Base-by-base conservation (phyloP, 208 protist genomes). In the Angomonas deanei region DNA sequence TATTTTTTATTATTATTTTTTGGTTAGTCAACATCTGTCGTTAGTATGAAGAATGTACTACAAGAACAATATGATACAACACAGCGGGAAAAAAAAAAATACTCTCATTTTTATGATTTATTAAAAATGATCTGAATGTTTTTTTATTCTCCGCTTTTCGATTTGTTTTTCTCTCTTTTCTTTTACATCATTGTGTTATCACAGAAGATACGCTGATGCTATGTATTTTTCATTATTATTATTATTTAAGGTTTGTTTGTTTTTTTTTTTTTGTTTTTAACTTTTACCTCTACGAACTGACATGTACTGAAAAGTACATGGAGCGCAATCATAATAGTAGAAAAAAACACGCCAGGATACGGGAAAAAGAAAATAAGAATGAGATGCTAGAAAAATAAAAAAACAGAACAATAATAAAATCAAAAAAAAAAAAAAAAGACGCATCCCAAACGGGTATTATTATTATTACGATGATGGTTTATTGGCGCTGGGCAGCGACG, bases 351-450 rank as follows among this genome's bases (percentile, higher is more conserved):
- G 50, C 38, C 11, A 11, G 23, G 49, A 3, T 66, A 19, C 19
- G 38, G 15, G 17, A n/a, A 42, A 31, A 30, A 56, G 31, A 68
- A 33, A 17, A 61, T n/a, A 49, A 31, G 60, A 57, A 61, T 56
- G 62, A 62, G 46, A 36, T 34, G n/a, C n/a, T n/a, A n/a, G n/a
- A n/a, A n/a, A n/a, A n/a, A n/a, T n/a, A n/a, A n/a, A n/a, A n/a
- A n/a, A n/a, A n/a, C n/a, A n/a, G n/a, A n/a, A n/a, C n/a, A n/a
- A n/a, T n/a, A n/a, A n/a, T n/a, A n/a, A n/a, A n/a, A n/a, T n/a
- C n/a, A n/a, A n/a, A n/a, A n/a, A n/a, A n/a, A n/a, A n/a, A n/a
- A n/a, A n/a, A n/a, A n/a, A n/a, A n/a, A n/a, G n/a, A n/a, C 19
- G 24, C 48, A 49, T 1, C 27, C 19, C 23, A 47, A 56, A 54